phyloP scores from a whole-genome alignment of 345 rosid species.

The Microthlaspi erraticum region DNA sequence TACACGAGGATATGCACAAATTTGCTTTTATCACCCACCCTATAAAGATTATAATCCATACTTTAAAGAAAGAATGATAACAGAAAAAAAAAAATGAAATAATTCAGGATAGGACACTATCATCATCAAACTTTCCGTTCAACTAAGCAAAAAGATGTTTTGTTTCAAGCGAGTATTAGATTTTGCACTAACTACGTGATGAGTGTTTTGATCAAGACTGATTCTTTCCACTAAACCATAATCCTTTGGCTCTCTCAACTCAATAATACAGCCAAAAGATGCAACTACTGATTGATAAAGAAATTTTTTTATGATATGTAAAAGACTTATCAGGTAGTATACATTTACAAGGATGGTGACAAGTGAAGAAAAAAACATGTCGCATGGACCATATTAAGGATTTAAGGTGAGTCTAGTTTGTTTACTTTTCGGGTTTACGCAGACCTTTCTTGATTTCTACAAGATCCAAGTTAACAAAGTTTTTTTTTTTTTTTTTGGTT shows the following conservation, averaged over 20 bases:
- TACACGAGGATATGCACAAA: slow-evolving; percentile 25
- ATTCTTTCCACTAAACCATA: slow-evolving; percentile 34
- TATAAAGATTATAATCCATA: slow-evolving; percentile 39
- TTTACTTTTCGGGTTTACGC: not conserved
- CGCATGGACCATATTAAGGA: slow-evolving; percentile 31
- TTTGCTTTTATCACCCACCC: slow-evolving; percentile 38
- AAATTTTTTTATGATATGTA: slow-evolving; percentile 18
- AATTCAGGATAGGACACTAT: slow-evolving; percentile 37
- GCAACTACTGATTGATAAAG: slow-evolving; percentile 34
- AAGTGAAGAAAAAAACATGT: slow-evolving; percentile 41
- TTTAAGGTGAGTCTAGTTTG: not conserved
- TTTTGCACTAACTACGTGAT: slow-evolving; percentile 37
- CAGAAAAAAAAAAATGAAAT: slow-evolving; percentile 7
- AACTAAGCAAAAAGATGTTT: slow-evolving; percentile 42
- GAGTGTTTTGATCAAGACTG: slow-evolving; percentile 36
- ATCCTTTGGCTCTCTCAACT: slow-evolving; percentile 24
- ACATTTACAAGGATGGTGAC: slow-evolving; percentile 41
- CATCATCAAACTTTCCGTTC: slow-evolving; percentile 39
- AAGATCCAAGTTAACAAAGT: not conserved
- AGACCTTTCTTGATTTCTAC: slow-evolving; percentile 20
- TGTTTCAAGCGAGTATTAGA: slow-evolving; percentile 34
- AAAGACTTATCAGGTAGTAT: slow-evolving; percentile 33
- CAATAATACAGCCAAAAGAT: slow-evolving; percentile 40
- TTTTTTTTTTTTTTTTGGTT: no score
- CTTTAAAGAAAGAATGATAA: slow-evolving; percentile 35